Evolutionary conservation across 257 asterid species (phyloP).

Genomic region (Penstemon newberryi): DNA sequence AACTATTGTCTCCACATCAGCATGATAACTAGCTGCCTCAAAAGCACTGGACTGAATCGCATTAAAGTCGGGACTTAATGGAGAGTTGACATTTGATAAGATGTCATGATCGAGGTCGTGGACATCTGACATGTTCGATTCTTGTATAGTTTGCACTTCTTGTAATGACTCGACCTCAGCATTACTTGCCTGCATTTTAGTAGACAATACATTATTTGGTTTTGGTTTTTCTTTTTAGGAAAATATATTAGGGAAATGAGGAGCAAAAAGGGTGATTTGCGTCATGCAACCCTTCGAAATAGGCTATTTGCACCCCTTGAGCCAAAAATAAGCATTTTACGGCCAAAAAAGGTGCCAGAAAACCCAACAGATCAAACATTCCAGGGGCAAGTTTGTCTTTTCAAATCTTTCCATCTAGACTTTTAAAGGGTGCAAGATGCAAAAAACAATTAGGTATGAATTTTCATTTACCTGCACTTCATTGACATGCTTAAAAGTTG

Average conservation of each 20-base stretch:
- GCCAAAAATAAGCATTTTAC: too few relatives aligned
- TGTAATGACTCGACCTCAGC: conserved; percentile 33
- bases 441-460: not conserved
- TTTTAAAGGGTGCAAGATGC: too few relatives aligned
- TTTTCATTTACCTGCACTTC: conserved; percentile 47
- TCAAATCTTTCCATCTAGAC: too few relatives aligned
- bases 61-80: conserved; percentile 41
- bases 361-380: too few relatives aligned
- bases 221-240: not conserved
- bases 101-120: conserved; percentile 31
- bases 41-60: conserved; percentile 36
- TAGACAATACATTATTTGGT: not conserved
- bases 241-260: not conserved
- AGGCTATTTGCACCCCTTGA: too few relatives aligned
- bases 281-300: not conserved
- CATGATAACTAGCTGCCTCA: conserved; percentile 39
- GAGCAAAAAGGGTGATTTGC: not conserved
- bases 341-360: too few relatives aligned
- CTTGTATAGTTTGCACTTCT: conserved; percentile 22
- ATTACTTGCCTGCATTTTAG: conserved; percentile 40
- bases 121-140: conserved; percentile 26
- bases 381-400: too few relatives aligned
- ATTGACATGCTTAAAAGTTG: conserved; percentile 23
- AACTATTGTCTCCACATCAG: conserved; percentile 33
- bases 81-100: conserved; percentile 30